Evolutionary conservation across 768 basidiomycete species (phyloP), one percentile per base, ranked within the genome.

Genomic region (Lyophyllum atratum): DNA sequence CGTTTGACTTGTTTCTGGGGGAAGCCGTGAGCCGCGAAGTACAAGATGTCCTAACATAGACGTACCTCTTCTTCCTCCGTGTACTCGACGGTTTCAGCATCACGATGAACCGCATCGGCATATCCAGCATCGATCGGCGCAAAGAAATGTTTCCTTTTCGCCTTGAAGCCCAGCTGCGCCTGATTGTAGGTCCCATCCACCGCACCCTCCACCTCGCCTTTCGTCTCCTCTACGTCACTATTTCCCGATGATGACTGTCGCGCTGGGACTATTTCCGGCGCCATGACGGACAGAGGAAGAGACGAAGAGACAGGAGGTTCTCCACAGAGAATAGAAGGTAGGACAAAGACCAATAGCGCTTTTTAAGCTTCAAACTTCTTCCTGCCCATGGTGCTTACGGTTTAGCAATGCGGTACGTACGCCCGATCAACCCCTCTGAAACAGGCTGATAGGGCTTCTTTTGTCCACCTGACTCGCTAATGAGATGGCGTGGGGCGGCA

Each of bases 81-180:
- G 59, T 73, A 85, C 51, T 77, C 76, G 1, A 85, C 80, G 2
- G 58, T 63, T 40, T 76, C 76, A 1, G 83, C 83, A 64, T 84
- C 82, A 4, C 59, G 69, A 59, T 84, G 71, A 8, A 84, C 80
- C 9, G 82, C 83, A 6, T 80, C 77, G 4, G 83, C 80, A 39
- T 75, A 74, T 0, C 67, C 59, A 19, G 72, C 61, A 55, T 84
- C 81, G 19, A 84, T 66, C 9, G 76, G 72, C 1, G 75, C 73
- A 63, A 84, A 84, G 64, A 84, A 80, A 49, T 77, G 66, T 48
- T 76, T 79, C 64, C 80, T 72, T 54, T 72, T 72, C 5, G 70
- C 55, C 65, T 69, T 76, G 49, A 69, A 64, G 0, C 74, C 73
- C n/a, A 80, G 63, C 55, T 69, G 68, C 15, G 63, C 63, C 59